These are phyloP conservation scores for Cryptococcus sp. DNA, from an alignment of 1,284 basidiomycete species.

Conservation along the genomic window DNA sequence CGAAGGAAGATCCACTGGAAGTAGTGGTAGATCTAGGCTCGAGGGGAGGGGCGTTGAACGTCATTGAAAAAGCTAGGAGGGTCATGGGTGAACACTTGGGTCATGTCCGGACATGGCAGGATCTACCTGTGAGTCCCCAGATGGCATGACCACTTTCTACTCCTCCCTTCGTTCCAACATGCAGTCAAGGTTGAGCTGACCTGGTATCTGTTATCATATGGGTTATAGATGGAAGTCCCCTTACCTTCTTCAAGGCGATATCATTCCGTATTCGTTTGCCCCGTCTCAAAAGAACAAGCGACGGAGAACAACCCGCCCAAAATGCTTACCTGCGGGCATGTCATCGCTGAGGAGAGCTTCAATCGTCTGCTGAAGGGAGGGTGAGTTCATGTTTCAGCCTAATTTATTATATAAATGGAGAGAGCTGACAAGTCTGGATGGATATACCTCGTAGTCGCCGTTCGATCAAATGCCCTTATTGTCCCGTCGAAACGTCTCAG, in stretches of 20 bases:
- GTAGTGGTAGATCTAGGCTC: slow-evolving; percentile 89
- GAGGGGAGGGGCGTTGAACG: slow-evolving; percentile 73
- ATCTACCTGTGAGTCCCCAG: slow-evolving; percentile 72
- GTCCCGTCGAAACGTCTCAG: slow-evolving; percentile 48
- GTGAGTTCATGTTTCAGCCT: slow-evolving; percentile 58
- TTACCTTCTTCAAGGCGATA: slow-evolving; percentile 81
- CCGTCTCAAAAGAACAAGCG: slow-evolving; percentile 95
- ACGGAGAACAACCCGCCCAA: slow-evolving; percentile 93
- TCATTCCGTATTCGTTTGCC: slow-evolving; percentile 96
- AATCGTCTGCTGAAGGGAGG: slow-evolving; percentile 82
- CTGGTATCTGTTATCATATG: not conserved
- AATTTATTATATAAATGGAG: not conserved
- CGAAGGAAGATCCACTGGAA: slow-evolving; percentile 79
- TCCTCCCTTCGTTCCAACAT: too few relatives aligned
- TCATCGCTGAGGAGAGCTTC: slow-evolving; percentile 84
- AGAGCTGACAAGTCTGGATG: not conserved
- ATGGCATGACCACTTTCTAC: not conserved
- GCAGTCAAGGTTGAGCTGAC: not conserved
- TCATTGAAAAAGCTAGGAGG: slow-evolving; percentile 87
- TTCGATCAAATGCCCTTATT: slow-evolving; percentile 53
- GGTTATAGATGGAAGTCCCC: slow-evolving; percentile 83
- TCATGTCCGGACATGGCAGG: slow-evolving; percentile 86
- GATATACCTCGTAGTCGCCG: too few relatives aligned
- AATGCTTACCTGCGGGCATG: slow-evolving; percentile 96
- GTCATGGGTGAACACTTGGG: slow-evolving; percentile 84